phyloP scores from a whole-genome alignment of 2,329 filamentous ascomycete genomes.

The Boeremia lycopersici region DNA sequence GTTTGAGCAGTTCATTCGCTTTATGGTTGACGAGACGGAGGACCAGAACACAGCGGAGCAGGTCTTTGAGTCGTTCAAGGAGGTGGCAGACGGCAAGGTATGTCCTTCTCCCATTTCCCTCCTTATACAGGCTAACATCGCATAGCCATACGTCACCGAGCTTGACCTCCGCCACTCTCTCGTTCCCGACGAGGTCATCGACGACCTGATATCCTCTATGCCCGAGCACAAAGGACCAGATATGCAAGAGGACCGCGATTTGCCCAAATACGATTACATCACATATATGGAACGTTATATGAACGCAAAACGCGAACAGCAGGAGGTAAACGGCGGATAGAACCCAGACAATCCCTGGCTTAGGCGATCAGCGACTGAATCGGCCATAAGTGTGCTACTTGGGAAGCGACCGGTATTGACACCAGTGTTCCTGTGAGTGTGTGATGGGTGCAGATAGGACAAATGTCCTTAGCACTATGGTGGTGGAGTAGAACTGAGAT shows the following conservation, averaged over 20 bases:
- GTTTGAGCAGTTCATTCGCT: conserved; percentile 98
- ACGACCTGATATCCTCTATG: conserved; percentile 87
- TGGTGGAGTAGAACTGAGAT: background rate
- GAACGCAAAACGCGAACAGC: conserved; percentile 32
- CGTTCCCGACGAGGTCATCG: conserved; percentile 96
- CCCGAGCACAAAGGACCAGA: conserved; percentile 84
- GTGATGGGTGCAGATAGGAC: background rate
- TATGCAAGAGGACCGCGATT: conserved; percentile 79
- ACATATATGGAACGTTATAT: conserved; percentile 86
- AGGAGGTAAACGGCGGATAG: conserved; percentile 33
- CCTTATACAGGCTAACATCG: conserved; percentile 12
- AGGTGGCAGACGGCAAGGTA: conserved; percentile 94
- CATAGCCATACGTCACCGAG: conserved; percentile 89
- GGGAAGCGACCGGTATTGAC: conserved; percentile 2
- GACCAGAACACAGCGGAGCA: conserved; percentile 99
- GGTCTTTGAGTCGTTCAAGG: conserved; percentile 95
- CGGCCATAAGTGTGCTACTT: background rate
- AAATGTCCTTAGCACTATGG: background rate
- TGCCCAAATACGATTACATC: conserved; percentile 94
- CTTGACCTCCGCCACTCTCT: conserved; percentile 93
- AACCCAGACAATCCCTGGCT: conserved; percentile 14
- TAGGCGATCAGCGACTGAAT: background rate
- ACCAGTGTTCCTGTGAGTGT: conserved; percentile 6
- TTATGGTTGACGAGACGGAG: conserved; percentile 99
- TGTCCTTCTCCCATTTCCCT: conserved; percentile 25